Percentiles rank a stretch among this genome's conserved stretches.
Conservation (phyloP, 1,139 yeast genomes). For the Geotrichum restrictum region DNA sequence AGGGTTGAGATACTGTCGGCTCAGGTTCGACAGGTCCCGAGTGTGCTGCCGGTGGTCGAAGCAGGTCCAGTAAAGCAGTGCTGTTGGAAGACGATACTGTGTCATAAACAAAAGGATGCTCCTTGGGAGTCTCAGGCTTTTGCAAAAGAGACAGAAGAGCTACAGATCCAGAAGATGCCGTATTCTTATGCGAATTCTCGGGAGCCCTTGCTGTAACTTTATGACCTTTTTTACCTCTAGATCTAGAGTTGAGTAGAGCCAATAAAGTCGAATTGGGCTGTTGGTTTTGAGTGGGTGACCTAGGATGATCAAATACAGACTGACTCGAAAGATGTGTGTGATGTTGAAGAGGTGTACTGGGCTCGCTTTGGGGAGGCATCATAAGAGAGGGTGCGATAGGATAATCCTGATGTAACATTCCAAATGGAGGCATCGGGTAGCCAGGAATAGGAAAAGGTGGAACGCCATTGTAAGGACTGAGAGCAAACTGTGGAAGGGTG, state of each 20-base stretch:
- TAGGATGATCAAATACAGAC: conserved; percentile 5
- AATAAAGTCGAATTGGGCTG: conserved; percentile 34
- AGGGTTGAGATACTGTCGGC: background rate
- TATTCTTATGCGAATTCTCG: background rate
- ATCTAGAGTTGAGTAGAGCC: conserved; percentile 30
- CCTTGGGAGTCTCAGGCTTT: background rate
- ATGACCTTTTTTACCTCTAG: conserved; percentile 21
- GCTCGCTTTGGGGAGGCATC: conserved; percentile 10
- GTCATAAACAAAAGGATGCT: background rate
- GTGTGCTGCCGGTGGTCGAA: conserved; percentile 5
- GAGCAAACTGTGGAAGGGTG: background rate
- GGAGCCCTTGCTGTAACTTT: background rate
- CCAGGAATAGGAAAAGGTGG: conserved; percentile 14
- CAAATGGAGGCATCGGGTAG: conserved; percentile 24
- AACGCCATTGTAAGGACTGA: conserved; percentile 1
- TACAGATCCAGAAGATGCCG: conserved; percentile 6
- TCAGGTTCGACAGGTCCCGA: background rate
- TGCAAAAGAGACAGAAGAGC: conserved; percentile 13
- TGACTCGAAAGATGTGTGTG: conserved; percentile 20
- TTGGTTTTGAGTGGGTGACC: conserved; percentile 30
- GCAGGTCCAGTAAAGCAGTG: background rate
- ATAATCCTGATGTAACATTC: conserved; percentile 10
- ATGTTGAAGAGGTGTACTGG: conserved; percentile 10
- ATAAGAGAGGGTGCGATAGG: conserved; percentile 12
- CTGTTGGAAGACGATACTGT: background rate